Conservation (phyloP, 2,329 filamentous ascomycete species). For the Alternaria sp. region DNA sequence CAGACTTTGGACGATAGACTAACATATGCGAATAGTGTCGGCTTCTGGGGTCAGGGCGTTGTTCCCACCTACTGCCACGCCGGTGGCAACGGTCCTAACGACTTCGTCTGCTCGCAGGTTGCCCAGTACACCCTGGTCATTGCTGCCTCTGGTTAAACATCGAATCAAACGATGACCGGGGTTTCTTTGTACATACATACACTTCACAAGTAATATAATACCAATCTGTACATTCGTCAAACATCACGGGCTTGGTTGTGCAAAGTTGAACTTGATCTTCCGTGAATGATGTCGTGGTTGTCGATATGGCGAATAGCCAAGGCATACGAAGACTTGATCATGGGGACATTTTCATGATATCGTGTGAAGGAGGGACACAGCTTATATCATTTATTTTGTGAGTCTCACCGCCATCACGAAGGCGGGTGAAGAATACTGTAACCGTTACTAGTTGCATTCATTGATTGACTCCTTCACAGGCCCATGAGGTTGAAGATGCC, state of each 20-base stretch:
- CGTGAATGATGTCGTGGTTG: not conserved
- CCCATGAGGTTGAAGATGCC: not conserved
- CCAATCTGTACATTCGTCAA: not conserved
- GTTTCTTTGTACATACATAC: not conserved
- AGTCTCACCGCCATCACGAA: not conserved
- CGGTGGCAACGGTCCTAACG: slow-evolving; percentile 23
- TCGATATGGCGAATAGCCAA: not conserved
- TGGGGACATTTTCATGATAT: not conserved
- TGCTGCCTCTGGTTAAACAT: not conserved
- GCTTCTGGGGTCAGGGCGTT: slow-evolving; percentile 7
- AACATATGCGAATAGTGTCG: not conserved
- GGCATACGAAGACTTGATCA: not conserved
- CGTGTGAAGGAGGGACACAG: not conserved
- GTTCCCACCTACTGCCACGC: slow-evolving; percentile 29
- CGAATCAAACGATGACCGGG: not conserved
- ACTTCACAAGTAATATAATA: not conserved
- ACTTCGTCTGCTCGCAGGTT: slow-evolving; percentile 27
- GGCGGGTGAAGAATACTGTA: not conserved
- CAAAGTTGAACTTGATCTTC: not conserved
- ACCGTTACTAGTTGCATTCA: not conserved
- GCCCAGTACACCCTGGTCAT: slow-evolving; percentile 19
- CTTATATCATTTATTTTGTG: not conserved
- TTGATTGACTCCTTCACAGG: not conserved
- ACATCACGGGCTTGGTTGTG: not conserved
- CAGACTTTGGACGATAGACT: not conserved